Conservation (phyloP, 805 yeast species). For the Wickerhamomyces subpelliculosus region DNA sequence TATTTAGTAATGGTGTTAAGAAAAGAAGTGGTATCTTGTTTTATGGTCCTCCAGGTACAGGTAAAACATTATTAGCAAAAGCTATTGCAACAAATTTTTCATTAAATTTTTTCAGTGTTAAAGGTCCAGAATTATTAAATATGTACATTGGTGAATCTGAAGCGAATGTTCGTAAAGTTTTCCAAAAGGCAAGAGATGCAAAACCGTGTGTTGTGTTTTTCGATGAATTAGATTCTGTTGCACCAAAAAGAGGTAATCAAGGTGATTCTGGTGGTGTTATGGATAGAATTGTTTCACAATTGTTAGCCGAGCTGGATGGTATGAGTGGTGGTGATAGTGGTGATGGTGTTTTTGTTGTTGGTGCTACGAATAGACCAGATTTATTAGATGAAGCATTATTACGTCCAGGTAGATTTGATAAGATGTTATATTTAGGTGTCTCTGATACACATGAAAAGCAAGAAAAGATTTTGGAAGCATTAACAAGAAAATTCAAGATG, state of each 20-base stretch:
- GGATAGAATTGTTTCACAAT: conserved; percentile 96
- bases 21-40: conserved; percentile 91
- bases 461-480: conserved; percentile 74
- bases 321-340: conserved; percentile 75
- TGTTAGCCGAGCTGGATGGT: conserved; percentile 92
- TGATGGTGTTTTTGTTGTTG: conserved; percentile 94
- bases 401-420: conserved; percentile 94
- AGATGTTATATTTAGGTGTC: conserved; percentile 88
- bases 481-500: conserved; percentile 75
- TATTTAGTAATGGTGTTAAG: conserved; percentile 83
- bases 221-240: conserved; percentile 96
- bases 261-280: conserved; percentile 99
- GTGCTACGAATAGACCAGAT: conserved; percentile 98
- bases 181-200: conserved; percentile 92
- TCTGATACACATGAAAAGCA: conserved; percentile 90
- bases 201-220: conserved; percentile 96
- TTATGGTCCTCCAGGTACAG: conserved; percentile 99
- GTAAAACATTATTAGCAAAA: conserved; percentile 91
- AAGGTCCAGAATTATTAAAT: conserved; percentile 93
- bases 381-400: conserved; percentile 87
- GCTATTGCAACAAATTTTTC: conserved; percentile 96
- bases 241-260: conserved; percentile 97
- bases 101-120: conserved; percentile 89
- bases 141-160: conserved; percentile 99
- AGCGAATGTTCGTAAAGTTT: conserved; percentile 91